These are phyloP conservation scores for Casaregolazyma suthepensis DNA, from an alignment of 1,139 yeast species.

Conservation along the genomic window DNA sequence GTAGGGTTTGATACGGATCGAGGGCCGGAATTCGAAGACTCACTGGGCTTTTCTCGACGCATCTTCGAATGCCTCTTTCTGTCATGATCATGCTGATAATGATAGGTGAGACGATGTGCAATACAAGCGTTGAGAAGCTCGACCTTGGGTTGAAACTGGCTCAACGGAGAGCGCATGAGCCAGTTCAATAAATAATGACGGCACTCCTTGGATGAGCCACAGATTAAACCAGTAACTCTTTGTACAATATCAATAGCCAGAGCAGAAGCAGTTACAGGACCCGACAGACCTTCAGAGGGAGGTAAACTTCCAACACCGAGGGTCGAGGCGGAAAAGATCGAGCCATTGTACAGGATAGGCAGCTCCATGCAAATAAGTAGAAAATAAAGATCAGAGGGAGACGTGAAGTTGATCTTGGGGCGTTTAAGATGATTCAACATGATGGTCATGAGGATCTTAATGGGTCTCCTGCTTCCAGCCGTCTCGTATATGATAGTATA, in stretches of 20 bases:
- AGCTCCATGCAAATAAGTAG: slow-evolving; percentile 31
- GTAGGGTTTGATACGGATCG: not conserved
- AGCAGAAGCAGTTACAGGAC: slow-evolving; percentile 10
- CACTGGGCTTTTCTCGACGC: not conserved
- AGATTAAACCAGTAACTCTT: slow-evolving; percentile 57
- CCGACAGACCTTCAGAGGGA: not conserved
- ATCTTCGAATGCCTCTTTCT: not conserved
- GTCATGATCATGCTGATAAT: slow-evolving; percentile 12
- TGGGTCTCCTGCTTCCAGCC: slow-evolving; percentile 6
- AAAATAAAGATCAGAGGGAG: slow-evolving; percentile 25
- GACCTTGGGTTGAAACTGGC: slow-evolving; percentile 26
- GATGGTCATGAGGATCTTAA: slow-evolving; percentile 17
- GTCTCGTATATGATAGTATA: slow-evolving; percentile 19
- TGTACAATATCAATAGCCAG: slow-evolving; percentile 60
- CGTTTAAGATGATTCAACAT: slow-evolving; percentile 27
- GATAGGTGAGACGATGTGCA: slow-evolving; percentile 31
- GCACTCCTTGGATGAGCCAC: slow-evolving; percentile 42
- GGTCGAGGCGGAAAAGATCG: slow-evolving; percentile 19
- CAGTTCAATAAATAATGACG: slow-evolving; percentile 51
- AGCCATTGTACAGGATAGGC: slow-evolving; percentile 25
- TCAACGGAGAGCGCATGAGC: slow-evolving; percentile 41
- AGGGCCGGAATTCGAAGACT: not conserved
- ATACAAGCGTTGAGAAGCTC: slow-evolving; percentile 35
- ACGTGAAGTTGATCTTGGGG: slow-evolving; percentile 18
- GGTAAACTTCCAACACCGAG: not conserved